Evolutionary conservation across 2,329 filamentous ascomycete species (phyloP).

Genomic region (Apiospora phragmitis): DNA sequence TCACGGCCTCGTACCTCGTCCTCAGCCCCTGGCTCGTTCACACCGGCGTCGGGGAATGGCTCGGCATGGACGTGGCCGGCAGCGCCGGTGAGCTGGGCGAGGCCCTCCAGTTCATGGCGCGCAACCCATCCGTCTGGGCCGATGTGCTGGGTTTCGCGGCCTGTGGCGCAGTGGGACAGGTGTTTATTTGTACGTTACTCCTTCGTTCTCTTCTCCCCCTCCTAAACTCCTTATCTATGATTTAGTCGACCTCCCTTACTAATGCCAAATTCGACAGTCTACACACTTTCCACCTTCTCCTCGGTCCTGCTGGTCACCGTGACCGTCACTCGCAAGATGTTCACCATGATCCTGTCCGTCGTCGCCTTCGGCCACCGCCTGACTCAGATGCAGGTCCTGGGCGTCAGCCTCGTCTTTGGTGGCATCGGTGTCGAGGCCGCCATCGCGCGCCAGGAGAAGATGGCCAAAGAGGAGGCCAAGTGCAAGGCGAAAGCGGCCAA

Average conservation of each 20-base stretch:
- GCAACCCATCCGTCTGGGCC: slow-evolving; percentile 79
- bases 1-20: slow-evolving; percentile 77
- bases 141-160: slow-evolving; percentile 88
- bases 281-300: slow-evolving; percentile 89
- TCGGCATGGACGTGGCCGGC: slow-evolving; percentile 65
- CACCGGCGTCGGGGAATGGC: slow-evolving; percentile 63
- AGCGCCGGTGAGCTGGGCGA: slow-evolving; percentile 74
- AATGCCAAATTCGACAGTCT: slow-evolving; percentile 53
- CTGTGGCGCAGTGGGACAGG: slow-evolving; percentile 89
- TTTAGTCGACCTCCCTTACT: neutral
- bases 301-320: slow-evolving; percentile 92
- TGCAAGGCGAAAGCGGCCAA: slow-evolving; percentile 29
- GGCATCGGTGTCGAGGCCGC: slow-evolving; percentile 89
- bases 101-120: slow-evolving; percentile 78
- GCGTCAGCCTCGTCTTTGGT: slow-evolving; percentile 89
- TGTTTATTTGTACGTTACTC: slow-evolving; percentile 77
- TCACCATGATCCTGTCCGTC: slow-evolving; percentile 97
- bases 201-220: slow-evolving; percentile 3
- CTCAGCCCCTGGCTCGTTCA: slow-evolving; percentile 77
- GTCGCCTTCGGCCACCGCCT: slow-evolving; percentile 91
- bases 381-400: slow-evolving; percentile 87
- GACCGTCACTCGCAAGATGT: slow-evolving; percentile 97
- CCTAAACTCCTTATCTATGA: too few relatives aligned
- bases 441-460: slow-evolving; percentile 81
- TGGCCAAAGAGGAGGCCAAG: slow-evolving; percentile 71